phyloP scores from a whole-genome alignment of 441 rosid genomes.

The Pelargonium australe region DNA sequence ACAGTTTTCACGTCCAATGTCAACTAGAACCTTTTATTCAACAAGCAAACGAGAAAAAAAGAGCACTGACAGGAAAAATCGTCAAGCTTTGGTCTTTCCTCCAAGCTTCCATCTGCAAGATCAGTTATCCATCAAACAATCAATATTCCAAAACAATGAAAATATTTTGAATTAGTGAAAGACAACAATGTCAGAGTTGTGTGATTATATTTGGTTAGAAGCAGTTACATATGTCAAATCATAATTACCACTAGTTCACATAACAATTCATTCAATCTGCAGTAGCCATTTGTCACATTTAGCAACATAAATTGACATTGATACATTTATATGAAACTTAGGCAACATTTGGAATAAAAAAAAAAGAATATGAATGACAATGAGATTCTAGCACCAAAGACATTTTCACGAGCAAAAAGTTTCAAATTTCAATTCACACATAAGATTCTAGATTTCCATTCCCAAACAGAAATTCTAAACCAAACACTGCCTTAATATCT shows the following conservation, averaged over 20 bases:
- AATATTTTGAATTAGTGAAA: neutral
- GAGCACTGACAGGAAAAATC: neutral
- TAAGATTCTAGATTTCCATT: too few species aligned
- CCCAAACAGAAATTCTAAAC: too few species aligned
- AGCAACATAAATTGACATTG: too few species aligned
- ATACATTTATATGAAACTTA: too few species aligned
- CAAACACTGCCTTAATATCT: neutral
- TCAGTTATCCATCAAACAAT: neutral
- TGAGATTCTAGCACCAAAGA: too few species aligned
- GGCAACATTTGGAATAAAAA: too few species aligned
- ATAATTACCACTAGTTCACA: neutral
- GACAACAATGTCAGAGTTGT: neutral
- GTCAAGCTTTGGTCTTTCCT: neutral
- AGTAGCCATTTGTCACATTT: too few species aligned
- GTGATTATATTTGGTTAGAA: neutral
- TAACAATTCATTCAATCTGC: neutral
- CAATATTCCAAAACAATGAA: neutral
- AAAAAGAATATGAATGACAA: too few species aligned
- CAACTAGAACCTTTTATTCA: neutral
- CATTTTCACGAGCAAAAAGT: too few species aligned
- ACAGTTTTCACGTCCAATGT: neutral
- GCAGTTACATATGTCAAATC: neutral
- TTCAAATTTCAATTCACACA: too few species aligned
- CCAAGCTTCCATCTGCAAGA: conserved; percentile 1
- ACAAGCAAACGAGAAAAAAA: neutral